These are phyloP conservation scores for Gossypium ekmanianum DNA, from an alignment of 345 rosid genomes.

Conservation along the genomic window DNA sequence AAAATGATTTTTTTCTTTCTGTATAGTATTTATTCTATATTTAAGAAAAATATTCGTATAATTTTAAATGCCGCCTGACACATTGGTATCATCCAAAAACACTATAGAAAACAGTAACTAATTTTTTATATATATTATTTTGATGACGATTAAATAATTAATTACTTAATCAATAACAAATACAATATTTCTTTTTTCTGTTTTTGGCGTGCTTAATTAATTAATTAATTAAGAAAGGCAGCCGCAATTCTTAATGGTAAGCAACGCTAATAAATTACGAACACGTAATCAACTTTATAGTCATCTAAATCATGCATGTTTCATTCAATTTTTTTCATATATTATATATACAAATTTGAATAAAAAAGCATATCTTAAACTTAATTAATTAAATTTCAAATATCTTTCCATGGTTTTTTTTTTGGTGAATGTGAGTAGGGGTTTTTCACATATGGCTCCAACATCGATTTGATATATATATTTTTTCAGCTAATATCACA, in stretches of 20 bases:
- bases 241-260: neutral
- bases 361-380: neutral
- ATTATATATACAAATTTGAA: neutral
- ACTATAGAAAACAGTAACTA: too few species aligned
- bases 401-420: neutral
- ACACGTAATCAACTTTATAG: neutral
- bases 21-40: too few species aligned
- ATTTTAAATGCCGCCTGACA: accelerated
- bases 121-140: too few species aligned
- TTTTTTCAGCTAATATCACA: too few species aligned
- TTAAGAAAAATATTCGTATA: too few species aligned
- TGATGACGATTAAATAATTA: neutral
- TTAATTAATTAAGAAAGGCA: conserved; percentile 2
- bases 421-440: too few species aligned
- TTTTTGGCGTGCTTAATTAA: conserved; percentile 1
- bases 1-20: too few species aligned
- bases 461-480: too few species aligned
- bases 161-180: neutral
- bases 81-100: too few species aligned
- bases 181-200: neutral
- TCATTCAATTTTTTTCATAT: neutral
- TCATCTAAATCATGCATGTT: neutral
- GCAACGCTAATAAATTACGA: neutral
- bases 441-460: too few species aligned
- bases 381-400: neutral